These are phyloP conservation scores for Torulaspora microellipsoides DNA, from an alignment of 805 yeast species.

Conservation along the genomic window DNA sequence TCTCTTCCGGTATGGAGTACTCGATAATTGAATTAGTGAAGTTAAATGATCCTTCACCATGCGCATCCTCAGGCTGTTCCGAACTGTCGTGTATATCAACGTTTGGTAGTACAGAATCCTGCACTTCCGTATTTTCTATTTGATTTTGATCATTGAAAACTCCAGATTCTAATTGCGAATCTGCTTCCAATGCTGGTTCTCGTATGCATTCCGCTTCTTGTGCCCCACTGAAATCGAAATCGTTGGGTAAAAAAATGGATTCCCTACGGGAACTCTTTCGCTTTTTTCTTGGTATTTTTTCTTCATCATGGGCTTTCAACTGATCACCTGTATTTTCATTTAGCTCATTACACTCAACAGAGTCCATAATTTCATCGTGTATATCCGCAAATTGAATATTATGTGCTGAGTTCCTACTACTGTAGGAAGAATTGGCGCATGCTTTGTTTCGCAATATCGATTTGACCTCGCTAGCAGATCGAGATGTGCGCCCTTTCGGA, in stretches of 20 bases:
- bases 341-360: slow-evolving; percentile 15
- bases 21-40: slow-evolving; percentile 31
- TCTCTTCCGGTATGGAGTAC: slow-evolving; percentile 33
- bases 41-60: slow-evolving; percentile 16
- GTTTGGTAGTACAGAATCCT: no score
- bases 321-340: background rate
- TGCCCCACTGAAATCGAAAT: slow-evolving; percentile 25
- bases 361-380: slow-evolving; percentile 14
- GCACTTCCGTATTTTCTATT: no score
- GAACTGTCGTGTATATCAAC: background rate
- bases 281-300: slow-evolving; percentile 28
- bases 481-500: slow-evolving; percentile 3
- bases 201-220: slow-evolving; percentile 4
- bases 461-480: slow-evolving; percentile 3
- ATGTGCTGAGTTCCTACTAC: slow-evolving; percentile 9
- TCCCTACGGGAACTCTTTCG: slow-evolving; percentile 41
- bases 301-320: slow-evolving; percentile 16
- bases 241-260: slow-evolving; percentile 37
- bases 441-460: slow-evolving; percentile 8
- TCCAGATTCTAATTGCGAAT: background rate
- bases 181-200: background rate
- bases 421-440: background rate
- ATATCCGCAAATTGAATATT: slow-evolving; percentile 12
- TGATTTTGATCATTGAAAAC: no score
- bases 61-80: background rate